Evolutionary conservation across 306 rosid species (phyloP).

Genomic region (Cercis canadensis): DNA sequence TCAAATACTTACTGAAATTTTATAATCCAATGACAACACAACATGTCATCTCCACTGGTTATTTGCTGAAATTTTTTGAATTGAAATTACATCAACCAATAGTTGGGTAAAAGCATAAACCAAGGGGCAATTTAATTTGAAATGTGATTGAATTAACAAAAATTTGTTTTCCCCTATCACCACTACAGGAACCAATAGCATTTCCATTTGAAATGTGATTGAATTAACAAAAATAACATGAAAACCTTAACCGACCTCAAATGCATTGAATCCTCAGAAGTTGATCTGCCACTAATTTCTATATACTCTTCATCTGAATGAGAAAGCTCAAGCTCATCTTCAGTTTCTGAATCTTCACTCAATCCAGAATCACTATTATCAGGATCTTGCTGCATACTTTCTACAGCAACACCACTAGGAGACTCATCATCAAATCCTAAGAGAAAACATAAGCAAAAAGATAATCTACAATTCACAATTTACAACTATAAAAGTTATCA

Average conservation of each 20-base stretch:
- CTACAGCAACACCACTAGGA: slow-evolving; percentile 37
- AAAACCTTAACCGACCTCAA: slow-evolving; percentile 57
- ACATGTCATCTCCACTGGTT: too few relatives aligned
- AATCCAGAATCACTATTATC: slow-evolving; percentile 37
- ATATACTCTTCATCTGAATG: slow-evolving; percentile 58
- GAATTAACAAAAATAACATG: neutral
- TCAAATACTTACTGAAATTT: neutral
- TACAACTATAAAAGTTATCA: slow-evolving; percentile 1
- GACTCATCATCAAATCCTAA: slow-evolving; percentile 54
- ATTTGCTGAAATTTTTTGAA: too few relatives aligned
- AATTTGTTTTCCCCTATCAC: too few relatives aligned
- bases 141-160: neutral
- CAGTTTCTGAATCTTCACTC: slow-evolving; percentile 55
- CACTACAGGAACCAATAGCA: too few relatives aligned
- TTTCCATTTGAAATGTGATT: too few relatives aligned
- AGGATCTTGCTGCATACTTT: slow-evolving; percentile 36
- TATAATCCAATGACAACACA: too few relatives aligned
- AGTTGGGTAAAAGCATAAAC: too few relatives aligned
- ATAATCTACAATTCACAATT: slow-evolving; percentile 9
- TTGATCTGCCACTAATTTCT: slow-evolving; percentile 38
- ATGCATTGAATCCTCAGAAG: slow-evolving; percentile 42
- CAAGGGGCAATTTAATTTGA: neutral
- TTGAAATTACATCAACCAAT: too few relatives aligned
- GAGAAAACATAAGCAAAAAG: slow-evolving; percentile 18
- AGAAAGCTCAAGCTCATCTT: slow-evolving; percentile 53